Base-by-base conservation (phyloP, 768 basidiomycete genomes). In the Rhodotorula graminis region DNA sequence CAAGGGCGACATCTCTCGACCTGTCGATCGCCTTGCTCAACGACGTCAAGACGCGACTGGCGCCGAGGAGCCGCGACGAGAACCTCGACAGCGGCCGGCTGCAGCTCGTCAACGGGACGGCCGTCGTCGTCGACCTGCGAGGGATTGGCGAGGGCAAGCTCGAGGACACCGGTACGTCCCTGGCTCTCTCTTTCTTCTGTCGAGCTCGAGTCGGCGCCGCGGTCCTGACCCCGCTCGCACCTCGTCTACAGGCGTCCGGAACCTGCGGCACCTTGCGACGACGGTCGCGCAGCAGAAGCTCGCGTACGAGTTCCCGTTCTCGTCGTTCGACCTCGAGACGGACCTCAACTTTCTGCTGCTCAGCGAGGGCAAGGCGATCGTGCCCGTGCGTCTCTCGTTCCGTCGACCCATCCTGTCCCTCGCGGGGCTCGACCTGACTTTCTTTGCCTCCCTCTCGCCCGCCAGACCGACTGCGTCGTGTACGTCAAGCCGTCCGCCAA, bases 281-380 rank as follows among this genome's bases (percentile, higher is more conserved):
- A 70, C 77, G 21, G 46, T 80, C 40, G 58, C 71, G 19, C 72
- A 78, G 55, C 78, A 79, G 52, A 80, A 77, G 61, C 68, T 80
- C 21, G 71, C 70, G 0, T 80, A 79, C 62, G 71, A 71, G 59
- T 80, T 80, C 70, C 79, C 79, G 9, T 80, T 69, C 73, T 80
- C 79, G 31, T 72, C 66, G 27, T 77, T 80, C 58, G 73, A 76
- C 33, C 77, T 80, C 47, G 76, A 76, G 27, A 77, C 76, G 42
- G 79, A 80, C 64, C 65, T 80, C 23, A 64, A 59, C 33, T 74
- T 79, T 46, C 25, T 80, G 33, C 61, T 80, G 19, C 47, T 78
- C 27, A 76, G 74, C 55, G 71, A 78, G 56, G 80, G 77, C 23
- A 80, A 77, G 65, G 74, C 77, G 29, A 67, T 79, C 37, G 55